Conservation (phyloP, 768 basidiomycete species). For the Leccinum variicolor region DNA sequence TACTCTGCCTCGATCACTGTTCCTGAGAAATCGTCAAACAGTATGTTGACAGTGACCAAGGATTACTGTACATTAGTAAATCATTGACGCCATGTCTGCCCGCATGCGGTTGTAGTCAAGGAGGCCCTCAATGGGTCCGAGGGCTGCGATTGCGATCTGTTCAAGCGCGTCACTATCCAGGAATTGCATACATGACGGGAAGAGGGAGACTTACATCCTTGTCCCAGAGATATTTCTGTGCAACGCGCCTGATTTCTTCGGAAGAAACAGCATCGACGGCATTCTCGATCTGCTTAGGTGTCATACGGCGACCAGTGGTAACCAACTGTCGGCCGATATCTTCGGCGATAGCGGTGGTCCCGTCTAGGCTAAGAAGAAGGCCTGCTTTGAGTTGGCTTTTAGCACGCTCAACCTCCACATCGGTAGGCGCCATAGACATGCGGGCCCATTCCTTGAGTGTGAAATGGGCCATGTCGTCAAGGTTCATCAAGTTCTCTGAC, state of each 20-base stretch:
- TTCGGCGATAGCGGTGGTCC: slow-evolving; percentile 95
- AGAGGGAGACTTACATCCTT: slow-evolving; percentile 59
- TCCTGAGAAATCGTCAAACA: neutral
- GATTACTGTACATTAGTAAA: slow-evolving; percentile 44
- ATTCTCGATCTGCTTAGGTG: slow-evolving; percentile 90
- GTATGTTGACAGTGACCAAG: neutral
- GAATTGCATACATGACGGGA: slow-evolving; percentile 13
- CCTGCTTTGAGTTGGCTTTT: slow-evolving; percentile 99
- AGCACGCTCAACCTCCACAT: slow-evolving; percentile 90
- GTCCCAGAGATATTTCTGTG: slow-evolving; percentile 96
- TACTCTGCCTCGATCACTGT: slow-evolving; percentile 5
- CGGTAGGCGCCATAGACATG: slow-evolving; percentile 84
- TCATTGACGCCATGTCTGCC: slow-evolving; percentile 76
- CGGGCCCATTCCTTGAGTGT: slow-evolving; percentile 94
- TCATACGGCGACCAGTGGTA: slow-evolving; percentile 85
- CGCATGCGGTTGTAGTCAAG: slow-evolving; percentile 93
- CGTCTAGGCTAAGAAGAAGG: slow-evolving; percentile 85
- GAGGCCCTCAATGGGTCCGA: slow-evolving; percentile 88
- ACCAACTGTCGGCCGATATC: slow-evolving; percentile 98
- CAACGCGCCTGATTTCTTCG: slow-evolving; percentile 90
- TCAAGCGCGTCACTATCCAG: slow-evolving; percentile 1
- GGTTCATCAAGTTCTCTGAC: slow-evolving; percentile 89
- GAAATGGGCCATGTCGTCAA: slow-evolving; percentile 93
- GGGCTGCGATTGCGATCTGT: slow-evolving; percentile 82
- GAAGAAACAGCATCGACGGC: slow-evolving; percentile 87